Conservation (phyloP, 73 alveolate genomes). For the Tetrahymena elliotti region DNA sequence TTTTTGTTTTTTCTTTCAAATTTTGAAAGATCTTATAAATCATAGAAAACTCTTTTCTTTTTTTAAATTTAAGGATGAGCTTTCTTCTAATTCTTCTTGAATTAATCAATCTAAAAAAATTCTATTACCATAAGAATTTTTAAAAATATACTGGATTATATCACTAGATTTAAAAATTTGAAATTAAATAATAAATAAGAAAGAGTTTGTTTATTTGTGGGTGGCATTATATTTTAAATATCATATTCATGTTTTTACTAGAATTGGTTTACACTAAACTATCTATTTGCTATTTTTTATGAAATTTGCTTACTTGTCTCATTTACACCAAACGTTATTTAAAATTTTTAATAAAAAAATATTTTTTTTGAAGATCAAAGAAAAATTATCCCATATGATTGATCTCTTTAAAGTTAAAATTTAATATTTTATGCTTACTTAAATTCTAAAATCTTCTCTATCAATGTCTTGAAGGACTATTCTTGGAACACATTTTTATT, state of each 20-base stretch:
- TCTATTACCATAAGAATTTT: not conserved
- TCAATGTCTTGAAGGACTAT: constrained; percentile 12
- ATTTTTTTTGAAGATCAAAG: too few species aligned
- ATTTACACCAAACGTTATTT: not conserved
- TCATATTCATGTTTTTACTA: not conserved
- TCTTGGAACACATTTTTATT: constrained; percentile 9
- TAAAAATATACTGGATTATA: too few species aligned
- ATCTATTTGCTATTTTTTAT: too few species aligned
- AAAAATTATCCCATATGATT: too few species aligned
- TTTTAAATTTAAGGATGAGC: not conserved
- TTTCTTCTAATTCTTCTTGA: too few species aligned
- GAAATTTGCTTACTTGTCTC: not conserved
- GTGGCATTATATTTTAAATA: not conserved
- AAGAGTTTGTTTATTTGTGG: too few species aligned
- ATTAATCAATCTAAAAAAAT: too few species aligned
- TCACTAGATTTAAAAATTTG: not conserved
- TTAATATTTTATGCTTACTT: constrained; percentile 3
- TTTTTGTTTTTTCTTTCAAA: not conserved
- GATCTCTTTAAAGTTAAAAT: too few species aligned
- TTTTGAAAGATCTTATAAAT: not conserved
- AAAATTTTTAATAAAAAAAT: too few species aligned
- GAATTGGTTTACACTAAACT: not conserved
- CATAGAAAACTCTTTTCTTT: not conserved
- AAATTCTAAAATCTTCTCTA: constrained; percentile 38
- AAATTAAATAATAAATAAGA: not conserved